Conservation (phyloP, 371 early-diverging fungal species). For the Mortierella sp. region DNA sequence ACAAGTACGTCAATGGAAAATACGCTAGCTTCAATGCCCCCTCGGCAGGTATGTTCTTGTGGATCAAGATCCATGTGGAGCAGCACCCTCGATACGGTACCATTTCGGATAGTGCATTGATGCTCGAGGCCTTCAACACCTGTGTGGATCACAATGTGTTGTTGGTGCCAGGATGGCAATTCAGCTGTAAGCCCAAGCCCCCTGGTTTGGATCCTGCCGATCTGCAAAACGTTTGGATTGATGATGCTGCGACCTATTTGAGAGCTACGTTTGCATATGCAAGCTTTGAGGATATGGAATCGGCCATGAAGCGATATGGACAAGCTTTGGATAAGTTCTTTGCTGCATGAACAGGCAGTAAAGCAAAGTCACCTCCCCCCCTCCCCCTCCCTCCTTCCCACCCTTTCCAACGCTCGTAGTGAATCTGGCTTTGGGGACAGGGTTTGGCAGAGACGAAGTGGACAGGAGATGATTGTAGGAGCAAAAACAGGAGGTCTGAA, state of each 20-base stretch:
- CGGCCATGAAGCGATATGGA: conserved; percentile 59
- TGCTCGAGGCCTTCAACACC: conserved; percentile 42
- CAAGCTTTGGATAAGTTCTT: conserved; percentile 24
- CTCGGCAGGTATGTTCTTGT: conserved; percentile 88
- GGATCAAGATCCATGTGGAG: conserved; percentile 72
- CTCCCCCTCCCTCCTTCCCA: too few relatives aligned
- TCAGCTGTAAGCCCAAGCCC: conserved; percentile 45
- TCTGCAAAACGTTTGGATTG: conserved; percentile 22
- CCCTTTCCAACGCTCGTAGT: too few relatives aligned
- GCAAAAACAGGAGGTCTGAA: too few relatives aligned
- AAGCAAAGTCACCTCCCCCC: neutral
- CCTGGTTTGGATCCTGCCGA: conserved; percentile 23
- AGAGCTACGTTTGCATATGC: conserved; percentile 69
- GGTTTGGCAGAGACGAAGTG: too few relatives aligned
- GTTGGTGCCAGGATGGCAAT: conserved; percentile 71
- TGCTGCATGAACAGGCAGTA: conserved; percentile 5
- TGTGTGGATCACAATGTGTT: conserved; percentile 64
- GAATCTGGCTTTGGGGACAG: too few relatives aligned
- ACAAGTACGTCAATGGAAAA: conserved; percentile 61
- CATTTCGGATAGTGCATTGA: conserved; percentile 34
- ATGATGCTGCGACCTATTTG: conserved; percentile 60
- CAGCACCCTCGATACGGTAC: conserved; percentile 61
- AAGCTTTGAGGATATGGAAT: conserved; percentile 63
- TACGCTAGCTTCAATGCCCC: conserved; percentile 76
- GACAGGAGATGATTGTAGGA: too few relatives aligned